Conservation (phyloP, 1,284 basidiomycete species). For the Naganishia sp. region DNA sequence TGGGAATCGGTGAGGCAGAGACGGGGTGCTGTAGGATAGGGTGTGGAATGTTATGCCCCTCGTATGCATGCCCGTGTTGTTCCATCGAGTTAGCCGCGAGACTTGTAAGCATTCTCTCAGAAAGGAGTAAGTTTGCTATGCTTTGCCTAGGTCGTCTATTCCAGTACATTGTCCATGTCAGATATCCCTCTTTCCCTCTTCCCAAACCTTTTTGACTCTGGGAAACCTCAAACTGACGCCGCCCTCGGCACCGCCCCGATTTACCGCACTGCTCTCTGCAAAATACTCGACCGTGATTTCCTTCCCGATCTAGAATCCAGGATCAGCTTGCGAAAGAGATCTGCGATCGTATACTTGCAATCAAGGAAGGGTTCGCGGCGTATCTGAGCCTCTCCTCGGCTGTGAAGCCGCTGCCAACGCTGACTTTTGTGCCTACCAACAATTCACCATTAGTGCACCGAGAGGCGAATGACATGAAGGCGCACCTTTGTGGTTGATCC, state of each 20-base stretch:
- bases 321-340: background rate
- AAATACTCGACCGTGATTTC: slow-evolving; percentile 53
- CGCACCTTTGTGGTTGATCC: slow-evolving; percentile 45
- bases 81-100: too few species aligned
- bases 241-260: slow-evolving; percentile 33
- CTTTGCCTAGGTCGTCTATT: too few species aligned
- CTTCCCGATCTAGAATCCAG: slow-evolving; percentile 37
- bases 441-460: background rate
- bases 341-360: slow-evolving; percentile 37
- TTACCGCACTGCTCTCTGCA: slow-evolving; percentile 42
- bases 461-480: too few species aligned
- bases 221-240: slow-evolving; percentile 48
- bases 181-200: slow-evolving; percentile 42
- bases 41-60: too few species aligned
- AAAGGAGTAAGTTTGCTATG: too few species aligned
- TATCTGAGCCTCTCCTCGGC: slow-evolving; percentile 46
- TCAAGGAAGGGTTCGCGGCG: slow-evolving; percentile 42
- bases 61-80: too few species aligned
- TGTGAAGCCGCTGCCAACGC: slow-evolving; percentile 48
- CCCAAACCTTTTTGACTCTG: slow-evolving; percentile 48
- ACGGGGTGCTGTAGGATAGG: background rate
- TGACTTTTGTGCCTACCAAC: slow-evolving; percentile 37
- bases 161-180: background rate
- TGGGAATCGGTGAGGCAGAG: slow-evolving; percentile 8
- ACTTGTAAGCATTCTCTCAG: too few species aligned